Percentiles rank a stretch among this genome's conserved stretches.
These are phyloP conservation scores for Heritiera littoralis DNA, from an alignment of 345 rosid genomes.

Conservation along the genomic window DNA sequence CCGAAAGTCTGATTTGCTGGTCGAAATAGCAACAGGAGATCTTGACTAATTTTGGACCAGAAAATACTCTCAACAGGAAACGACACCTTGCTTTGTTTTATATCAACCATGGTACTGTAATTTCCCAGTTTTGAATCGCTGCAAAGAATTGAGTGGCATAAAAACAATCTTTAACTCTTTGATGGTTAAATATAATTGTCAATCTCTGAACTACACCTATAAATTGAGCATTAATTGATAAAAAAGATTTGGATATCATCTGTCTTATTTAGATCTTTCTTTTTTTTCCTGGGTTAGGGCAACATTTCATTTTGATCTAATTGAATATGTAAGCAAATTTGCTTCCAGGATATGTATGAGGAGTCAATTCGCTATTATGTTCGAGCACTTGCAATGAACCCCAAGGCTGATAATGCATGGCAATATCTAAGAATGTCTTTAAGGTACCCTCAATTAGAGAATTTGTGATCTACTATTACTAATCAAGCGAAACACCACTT, in stretches of 20 bases:
- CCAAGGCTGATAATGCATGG: slow-evolving; percentile 99
- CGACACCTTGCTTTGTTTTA: background rate
- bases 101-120: background rate
- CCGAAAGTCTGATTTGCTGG: background rate
- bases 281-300: background rate
- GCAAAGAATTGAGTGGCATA: background rate
- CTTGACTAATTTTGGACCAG: background rate
- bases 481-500: background rate
- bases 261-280: background rate
- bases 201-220: background rate
- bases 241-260: background rate
- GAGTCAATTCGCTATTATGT: slow-evolving; percentile 92
- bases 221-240: background rate
- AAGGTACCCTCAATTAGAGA: slow-evolving; percentile 49
- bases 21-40: background rate
- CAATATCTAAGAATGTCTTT: slow-evolving; percentile 94
- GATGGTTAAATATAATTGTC: background rate
- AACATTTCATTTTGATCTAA: slow-evolving; percentile 2
- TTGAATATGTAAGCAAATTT: slow-evolving; percentile 7
- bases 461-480: background rate
- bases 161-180: background rate
- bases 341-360: slow-evolving; percentile 78
- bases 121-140: background rate
- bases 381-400: slow-evolving; percentile 97
- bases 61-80: slow-evolving; percentile 2